Base-by-base conservation (phyloP, 2,329 filamentous ascomycete genomes). In the Aspergillus pseudonomiae region DNA sequence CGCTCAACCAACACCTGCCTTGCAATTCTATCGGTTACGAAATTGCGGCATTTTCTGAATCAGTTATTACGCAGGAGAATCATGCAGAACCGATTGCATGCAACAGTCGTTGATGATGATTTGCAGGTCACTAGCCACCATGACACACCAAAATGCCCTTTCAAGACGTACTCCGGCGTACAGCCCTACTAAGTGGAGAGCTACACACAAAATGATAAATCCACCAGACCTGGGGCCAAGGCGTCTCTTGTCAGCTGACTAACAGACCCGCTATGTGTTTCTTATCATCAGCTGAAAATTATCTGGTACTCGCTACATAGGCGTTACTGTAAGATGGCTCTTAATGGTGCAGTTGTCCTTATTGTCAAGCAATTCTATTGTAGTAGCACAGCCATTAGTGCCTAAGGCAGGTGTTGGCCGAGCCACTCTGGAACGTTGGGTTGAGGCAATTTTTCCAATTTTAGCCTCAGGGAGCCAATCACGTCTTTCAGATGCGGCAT, bases 171-270 rank as follows among this genome's bases (percentile, higher is more conserved):
- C 21, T 24, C 21, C 21, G 21, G 21, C 21, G 21, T 60, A 63
- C 67, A 65, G 65, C 63, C 65, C 61, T 68, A 68, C 65, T 67
- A 70, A 70, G 67, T 69, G 68, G 67, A 66, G 65, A 39, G 32
- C 30, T 54, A 12, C 50, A 19, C 26, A 53, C 14, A 24, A n/a
- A 43, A 24, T 45, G 9, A 53, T 36, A 43, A 62, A 61, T 32
- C 62, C 66, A 65, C 63, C 52, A 57, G 65, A 64, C 60, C 21
- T 21, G 39, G 39, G 57, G 43, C 34, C 53, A 48, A 48, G 6
- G 45, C 45, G 21, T 48, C 21, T 48, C 60, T 54, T 56, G 58
- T 70, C 67, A 70, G 68, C 65, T 68, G 68, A 68, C 62, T 66
- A 45, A 41, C 41, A 21, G 24, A 3, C n/a, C 53, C 11, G 14